Evolutionary conservation across 2,329 filamentous ascomycete genomes (phyloP), one percentile per base, ranked within the genome.

Genomic region (Graphilbum ipis-grandicollis): DNA sequence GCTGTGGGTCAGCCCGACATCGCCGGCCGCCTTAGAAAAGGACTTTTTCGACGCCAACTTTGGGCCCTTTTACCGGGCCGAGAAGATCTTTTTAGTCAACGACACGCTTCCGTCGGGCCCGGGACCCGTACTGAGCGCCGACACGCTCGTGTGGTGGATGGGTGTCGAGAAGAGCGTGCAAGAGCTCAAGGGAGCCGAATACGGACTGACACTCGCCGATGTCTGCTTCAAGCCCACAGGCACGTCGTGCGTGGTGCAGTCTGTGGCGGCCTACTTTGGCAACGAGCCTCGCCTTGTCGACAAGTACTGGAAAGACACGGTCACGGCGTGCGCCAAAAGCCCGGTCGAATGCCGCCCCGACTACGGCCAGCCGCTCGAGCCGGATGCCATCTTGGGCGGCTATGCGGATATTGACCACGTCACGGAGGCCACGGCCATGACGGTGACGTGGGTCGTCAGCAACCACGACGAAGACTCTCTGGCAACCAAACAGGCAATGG

Each of bases 1-100:
- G 34, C 63, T 98, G 9, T 98, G 90, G 90, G 90, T 98, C n/a
- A 86, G 88, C 48, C 90, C 90, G 8, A 79, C 80, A 9, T 96
- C 90, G 4, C 72, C 76, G 34, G 88, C 92, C 17, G 90, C 90
- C 0, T 71, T 84, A 52, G 88, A 98, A 53, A 98, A 98, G 59
- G 69, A 70, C 2, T 98, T 92, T 52, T 98, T 96, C 45, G 92
- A 98, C 52, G 55, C 71, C 26, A 85, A 84, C 47, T 98, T 98
- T 52, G 92, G 90, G 0, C 85, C 88, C 0, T 98, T 98, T 51
- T 98, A 90, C 57, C 80, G 90, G 30, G 80, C 86, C 0, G 82
- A 98, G 54, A 90, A 98, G 57, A 73, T 77, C 1, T 98, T 98
- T 54, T 56, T 98, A 13, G 84, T 96, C 43, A 98, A 96, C 44